Evolutionary conservation across 192 early-diverging fungal species (phyloP), one percentile per base, ranked within the genome.

Genomic region (Geranomyces variabilis): DNA sequence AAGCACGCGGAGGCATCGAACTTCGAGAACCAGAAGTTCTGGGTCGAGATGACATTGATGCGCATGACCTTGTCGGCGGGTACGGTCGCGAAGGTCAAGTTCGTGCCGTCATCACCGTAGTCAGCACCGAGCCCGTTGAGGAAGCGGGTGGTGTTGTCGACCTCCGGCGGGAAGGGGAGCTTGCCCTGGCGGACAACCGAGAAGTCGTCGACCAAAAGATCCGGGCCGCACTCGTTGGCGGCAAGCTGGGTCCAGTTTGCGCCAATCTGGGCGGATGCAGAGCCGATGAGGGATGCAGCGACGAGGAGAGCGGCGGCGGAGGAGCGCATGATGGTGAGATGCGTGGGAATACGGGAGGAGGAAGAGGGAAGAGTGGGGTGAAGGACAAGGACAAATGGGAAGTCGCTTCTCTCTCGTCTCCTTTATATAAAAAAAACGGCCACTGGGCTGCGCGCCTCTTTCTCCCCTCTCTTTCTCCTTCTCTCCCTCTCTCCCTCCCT

Each of bases 11-110:
- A 41, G 28, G 62, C 44, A 57, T 77, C 70, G 36, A 80, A 77
- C 67, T 80, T 80, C 48, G 48, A 22, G 46, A 76, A 80, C 56
- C 49, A 80, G 71, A 67, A 77, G 65, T 77, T 77, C 41, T 26
- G 7, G 12, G n/a, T n/a, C 21, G 30, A 53, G 17, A 21, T 65
- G 24, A 65, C 63, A 10, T 70, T 34, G 43, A 24, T 66, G 63
- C 29, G 34, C n/a, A 45, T 45, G 63, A 64, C 43, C n/a, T 29
- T 53, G 3, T 14, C 33, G 4, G 51, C 33, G 36, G 36, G 36
- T 7, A 41, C 36, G 69, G 58, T 51, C 1, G 48, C 63, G 47
- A 65, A 33, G 59, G 49, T 72, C 55, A 60, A 48, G 51, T 48
- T 63, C 19, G 73, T 1, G 49, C 34, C 53, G 34, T 17, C 53